phyloP scores from a whole-genome alignment of 1,139 yeast species.

The Kurtzmaniella natalensis region DNA sequence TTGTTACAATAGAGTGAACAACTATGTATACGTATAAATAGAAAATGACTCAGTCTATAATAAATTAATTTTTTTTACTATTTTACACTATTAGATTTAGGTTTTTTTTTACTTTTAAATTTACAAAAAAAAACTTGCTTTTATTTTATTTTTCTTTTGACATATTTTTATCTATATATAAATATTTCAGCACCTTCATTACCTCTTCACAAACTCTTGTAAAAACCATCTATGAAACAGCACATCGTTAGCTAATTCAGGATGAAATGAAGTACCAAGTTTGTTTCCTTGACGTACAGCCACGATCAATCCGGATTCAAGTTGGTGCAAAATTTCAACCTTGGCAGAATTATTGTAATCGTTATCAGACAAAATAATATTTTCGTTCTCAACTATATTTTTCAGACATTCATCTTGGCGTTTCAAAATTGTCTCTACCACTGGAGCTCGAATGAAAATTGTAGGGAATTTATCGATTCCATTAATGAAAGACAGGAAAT shows the following conservation, averaged over 20 bases:
- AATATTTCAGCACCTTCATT: too few relatives aligned
- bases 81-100: too few relatives aligned
- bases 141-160: too few relatives aligned
- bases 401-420: slow-evolving; percentile 2
- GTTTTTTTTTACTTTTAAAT: too few relatives aligned
- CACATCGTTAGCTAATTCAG: slow-evolving; percentile 59
- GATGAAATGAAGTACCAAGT: slow-evolving; percentile 79
- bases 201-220: slow-evolving; percentile 51
- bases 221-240: slow-evolving; percentile 74
- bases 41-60: too few relatives aligned
- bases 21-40: too few relatives aligned
- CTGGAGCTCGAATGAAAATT: slow-evolving; percentile 77
- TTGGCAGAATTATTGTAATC: slow-evolving; percentile 22
- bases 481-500: slow-evolving; percentile 44
- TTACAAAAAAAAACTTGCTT: too few relatives aligned
- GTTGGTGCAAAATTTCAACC: slow-evolving; percentile 40
- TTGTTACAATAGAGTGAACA: too few relatives aligned
- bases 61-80: too few relatives aligned
- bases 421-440: slow-evolving; percentile 41
- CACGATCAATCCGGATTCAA: slow-evolving; percentile 48
- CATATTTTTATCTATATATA: too few relatives aligned
- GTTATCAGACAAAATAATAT: slow-evolving; percentile 22
- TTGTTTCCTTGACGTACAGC: slow-evolving; percentile 69
- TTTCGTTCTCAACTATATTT: neutral
- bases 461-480: slow-evolving; percentile 46